Evolutionary conservation across 1,284 basidiomycete species (phyloP).

Genomic region (Naganishia sp.): DNA sequence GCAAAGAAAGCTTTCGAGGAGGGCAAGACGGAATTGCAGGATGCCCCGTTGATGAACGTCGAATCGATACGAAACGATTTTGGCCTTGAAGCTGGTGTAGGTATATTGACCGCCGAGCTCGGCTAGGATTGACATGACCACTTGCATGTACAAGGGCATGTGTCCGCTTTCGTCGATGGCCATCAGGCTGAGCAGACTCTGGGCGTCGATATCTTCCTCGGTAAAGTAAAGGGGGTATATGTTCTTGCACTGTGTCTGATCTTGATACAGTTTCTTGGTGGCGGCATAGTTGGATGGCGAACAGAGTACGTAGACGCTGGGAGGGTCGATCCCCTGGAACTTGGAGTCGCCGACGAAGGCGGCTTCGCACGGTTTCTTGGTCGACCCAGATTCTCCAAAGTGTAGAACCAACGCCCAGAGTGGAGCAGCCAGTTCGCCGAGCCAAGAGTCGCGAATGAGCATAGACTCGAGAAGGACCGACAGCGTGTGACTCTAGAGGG

Average conservation of each 20-base stretch:
- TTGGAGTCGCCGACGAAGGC: constrained; percentile 61
- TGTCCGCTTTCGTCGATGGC: constrained; percentile 62
- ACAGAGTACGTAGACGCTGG: constrained; percentile 63
- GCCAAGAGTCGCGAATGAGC: constrained; percentile 59
- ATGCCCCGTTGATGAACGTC: constrained; percentile 36
- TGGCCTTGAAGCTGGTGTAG: constrained; percentile 57
- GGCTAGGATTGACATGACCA: constrained; percentile 61
- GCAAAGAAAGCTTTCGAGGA: constrained; percentile 37
- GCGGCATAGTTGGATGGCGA: constrained; percentile 64
- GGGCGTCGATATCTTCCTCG: constrained; percentile 66
- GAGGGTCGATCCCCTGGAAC: constrained; percentile 54
- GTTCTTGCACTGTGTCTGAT: constrained; percentile 57
- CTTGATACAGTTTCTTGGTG: constrained; percentile 62
- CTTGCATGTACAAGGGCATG: constrained; percentile 67
- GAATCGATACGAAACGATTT: constrained; percentile 56
- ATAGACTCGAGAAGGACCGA: constrained; percentile 67
- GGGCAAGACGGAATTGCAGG: constrained; percentile 35
- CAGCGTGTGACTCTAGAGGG: constrained; percentile 59
- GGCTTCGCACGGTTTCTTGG: constrained; percentile 64
- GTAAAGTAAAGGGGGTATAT: constrained; percentile 63
- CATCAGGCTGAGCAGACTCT: constrained; percentile 69
- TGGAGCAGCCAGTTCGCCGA: constrained; percentile 60
- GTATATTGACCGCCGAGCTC: constrained; percentile 59
- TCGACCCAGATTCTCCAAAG: constrained; percentile 65
- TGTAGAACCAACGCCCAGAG: constrained; percentile 67